Conservation (phyloP, 371 early-diverging fungal genomes). For the Rhizopus microsporus region DNA sequence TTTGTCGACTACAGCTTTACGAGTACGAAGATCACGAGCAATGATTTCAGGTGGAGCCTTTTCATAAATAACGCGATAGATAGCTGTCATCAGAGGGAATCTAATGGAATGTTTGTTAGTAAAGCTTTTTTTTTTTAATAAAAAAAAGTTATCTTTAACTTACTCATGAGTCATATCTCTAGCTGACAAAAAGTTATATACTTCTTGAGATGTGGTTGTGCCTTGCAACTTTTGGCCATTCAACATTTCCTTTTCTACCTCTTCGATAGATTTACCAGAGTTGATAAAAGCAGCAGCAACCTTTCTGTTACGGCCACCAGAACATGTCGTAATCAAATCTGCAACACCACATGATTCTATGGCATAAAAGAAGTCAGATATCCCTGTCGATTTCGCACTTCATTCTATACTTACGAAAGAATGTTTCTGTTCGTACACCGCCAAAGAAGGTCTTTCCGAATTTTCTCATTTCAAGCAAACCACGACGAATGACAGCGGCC, state of each 20-base stretch:
- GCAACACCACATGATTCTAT: constrained; percentile 73
- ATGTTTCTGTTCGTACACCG: constrained; percentile 84
- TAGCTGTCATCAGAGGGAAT: constrained; percentile 87
- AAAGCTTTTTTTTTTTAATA: not conserved
- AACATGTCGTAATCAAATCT: constrained; percentile 92
- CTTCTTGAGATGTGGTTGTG: constrained; percentile 89
- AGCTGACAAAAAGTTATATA: constrained; percentile 74
- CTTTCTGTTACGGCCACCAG: constrained; percentile 94
- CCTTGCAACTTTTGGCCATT: constrained; percentile 99
- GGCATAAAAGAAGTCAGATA: not conserved
- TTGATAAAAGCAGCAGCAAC: constrained; percentile 87
- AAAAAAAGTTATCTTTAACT: not conserved
- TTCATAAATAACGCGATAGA: constrained; percentile 88
- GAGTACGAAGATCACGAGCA: constrained; percentile 26
- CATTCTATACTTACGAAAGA: constrained; percentile 79
- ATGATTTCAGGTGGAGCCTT: constrained; percentile 40
- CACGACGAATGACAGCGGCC: constrained; percentile 95
- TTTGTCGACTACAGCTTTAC: not conserved
- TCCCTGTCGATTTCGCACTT: not conserved
- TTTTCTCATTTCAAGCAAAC: constrained; percentile 94
- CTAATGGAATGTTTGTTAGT: constrained; percentile 24
- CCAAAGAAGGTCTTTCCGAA: constrained; percentile 82
- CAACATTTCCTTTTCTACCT: constrained; percentile 88
- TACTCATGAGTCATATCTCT: constrained; percentile 55
- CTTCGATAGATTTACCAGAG: constrained; percentile 86